Evolutionary conservation across 805 yeast species (phyloP).

Genomic region (Schwanniomyces yamadae): DNA sequence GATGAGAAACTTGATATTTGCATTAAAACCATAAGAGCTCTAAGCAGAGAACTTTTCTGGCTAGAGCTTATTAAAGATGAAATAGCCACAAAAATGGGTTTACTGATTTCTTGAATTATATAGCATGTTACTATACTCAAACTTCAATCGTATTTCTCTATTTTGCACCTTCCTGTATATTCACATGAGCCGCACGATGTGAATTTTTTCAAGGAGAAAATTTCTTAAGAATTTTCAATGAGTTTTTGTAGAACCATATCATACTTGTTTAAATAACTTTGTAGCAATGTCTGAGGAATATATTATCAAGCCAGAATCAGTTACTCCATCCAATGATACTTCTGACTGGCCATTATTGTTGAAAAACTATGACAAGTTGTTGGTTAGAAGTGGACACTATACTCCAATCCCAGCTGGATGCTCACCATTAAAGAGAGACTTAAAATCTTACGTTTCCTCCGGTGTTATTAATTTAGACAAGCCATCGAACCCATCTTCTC

Average conservation of each 20-base stretch:
- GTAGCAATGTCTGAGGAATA: conserved; percentile 60
- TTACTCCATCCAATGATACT: conserved; percentile 78
- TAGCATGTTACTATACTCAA: too few species aligned
- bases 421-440: conserved; percentile 91
- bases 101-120: background rate
- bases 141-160: too few species aligned
- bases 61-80: conserved; percentile 34
- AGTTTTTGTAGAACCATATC: background rate
- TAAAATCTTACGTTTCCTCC: conserved; percentile 82
- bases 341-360: conserved; percentile 94
- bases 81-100: conserved; percentile 23
- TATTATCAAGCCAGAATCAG: conserved; percentile 85
- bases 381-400: conserved; percentile 95
- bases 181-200: conserved; percentile 28
- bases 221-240: conserved; percentile 5
- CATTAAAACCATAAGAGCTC: conserved; percentile 33
- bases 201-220: conserved; percentile 4
- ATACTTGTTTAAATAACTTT: conserved; percentile 1
- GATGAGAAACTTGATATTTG: conserved; percentile 33
- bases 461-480: conserved; percentile 98
- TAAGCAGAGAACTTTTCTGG: conserved; percentile 44
- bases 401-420: conserved; percentile 97
- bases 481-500: conserved; percentile 97
- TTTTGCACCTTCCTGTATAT: background rate
- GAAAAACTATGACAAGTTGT: conserved; percentile 89